phyloP scores from a whole-genome alignment of 1,284 basidiomycete genomes.

The Bjerkandera adusta region DNA sequence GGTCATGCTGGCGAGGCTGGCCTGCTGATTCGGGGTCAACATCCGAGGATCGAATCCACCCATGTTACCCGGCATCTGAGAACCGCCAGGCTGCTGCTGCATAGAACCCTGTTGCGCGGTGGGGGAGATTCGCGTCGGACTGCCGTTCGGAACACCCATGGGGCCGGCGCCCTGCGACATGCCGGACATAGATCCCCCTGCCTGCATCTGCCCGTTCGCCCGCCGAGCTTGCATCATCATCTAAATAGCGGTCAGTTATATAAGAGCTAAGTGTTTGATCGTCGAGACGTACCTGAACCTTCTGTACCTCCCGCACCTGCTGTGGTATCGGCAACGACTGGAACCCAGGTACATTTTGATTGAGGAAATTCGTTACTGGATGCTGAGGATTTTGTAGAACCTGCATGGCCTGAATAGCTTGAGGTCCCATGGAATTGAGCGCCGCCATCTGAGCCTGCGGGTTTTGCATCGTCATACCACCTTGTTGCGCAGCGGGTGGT shows the following conservation, averaged over 20 bases:
- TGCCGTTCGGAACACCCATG: conserved; percentile 20
- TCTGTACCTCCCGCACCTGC: conserved; percentile 58
- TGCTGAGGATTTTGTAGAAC: conserved; percentile 56
- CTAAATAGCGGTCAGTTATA: conserved; percentile 1
- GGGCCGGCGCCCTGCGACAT: conserved; percentile 18
- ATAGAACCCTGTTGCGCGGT: conserved; percentile 26
- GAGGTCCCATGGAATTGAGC: conserved; percentile 29
- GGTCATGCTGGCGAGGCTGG: conserved; percentile 24
- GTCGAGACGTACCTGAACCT: conserved; percentile 44
- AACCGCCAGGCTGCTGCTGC: conserved; percentile 17
- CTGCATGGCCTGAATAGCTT: conserved; percentile 43
- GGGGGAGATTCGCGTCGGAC: conserved; percentile 27
- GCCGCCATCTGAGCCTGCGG: conserved; percentile 21
- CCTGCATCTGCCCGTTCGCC: conserved; percentile 18
- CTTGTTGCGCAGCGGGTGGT: conserved; percentile 32
- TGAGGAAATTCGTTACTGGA: conserved; percentile 56
- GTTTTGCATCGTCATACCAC: conserved; percentile 19
- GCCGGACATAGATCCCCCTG: conserved; percentile 17
- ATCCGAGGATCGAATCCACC: conserved; percentile 21
- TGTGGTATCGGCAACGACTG: conserved; percentile 44
- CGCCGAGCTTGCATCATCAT: conserved; percentile 19
- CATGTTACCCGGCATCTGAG: conserved; percentile 18
- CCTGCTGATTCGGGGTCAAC: conserved; percentile 29
- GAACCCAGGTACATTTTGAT: conserved; percentile 52
- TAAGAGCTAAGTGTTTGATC: background rate